These are phyloP conservation scores for Leccinum uliginosum DNA, from an alignment of 768 basidiomycete genomes.

Conservation along the genomic window DNA sequence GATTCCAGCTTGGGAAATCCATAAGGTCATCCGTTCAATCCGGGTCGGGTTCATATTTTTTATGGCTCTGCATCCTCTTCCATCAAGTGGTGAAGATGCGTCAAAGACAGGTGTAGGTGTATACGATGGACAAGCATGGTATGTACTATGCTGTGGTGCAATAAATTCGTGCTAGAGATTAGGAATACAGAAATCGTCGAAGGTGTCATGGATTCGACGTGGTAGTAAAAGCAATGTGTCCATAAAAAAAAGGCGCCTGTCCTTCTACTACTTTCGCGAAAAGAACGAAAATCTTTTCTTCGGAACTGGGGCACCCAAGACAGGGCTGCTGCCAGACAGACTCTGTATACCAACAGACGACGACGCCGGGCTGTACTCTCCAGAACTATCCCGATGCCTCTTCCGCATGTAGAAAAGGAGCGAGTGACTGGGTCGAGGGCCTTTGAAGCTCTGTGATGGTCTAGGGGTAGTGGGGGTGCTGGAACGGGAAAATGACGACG, in stretches of 20 bases:
- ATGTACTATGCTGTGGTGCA: slow-evolving; percentile 13
- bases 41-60: slow-evolving; percentile 36
- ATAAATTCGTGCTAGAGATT: slow-evolving; percentile 17
- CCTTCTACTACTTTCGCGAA: slow-evolving; percentile 29
- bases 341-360: slow-evolving; percentile 21
- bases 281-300: slow-evolving; percentile 31
- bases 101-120: slow-evolving; percentile 2
- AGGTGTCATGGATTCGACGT: slow-evolving; percentile 14
- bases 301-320: slow-evolving; percentile 1
- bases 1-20: slow-evolving; percentile 36
- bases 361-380: slow-evolving; percentile 23
- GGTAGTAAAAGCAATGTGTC: slow-evolving; percentile 7
- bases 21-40: slow-evolving; percentile 46
- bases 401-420: slow-evolving; percentile 32
- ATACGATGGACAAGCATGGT: slow-evolving; percentile 2
- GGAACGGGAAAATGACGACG: slow-evolving; percentile 29
- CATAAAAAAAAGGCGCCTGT: slow-evolving; percentile 3
- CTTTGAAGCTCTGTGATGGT: slow-evolving; percentile 23
- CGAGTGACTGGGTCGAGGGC: slow-evolving; percentile 25
- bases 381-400: slow-evolving; percentile 16
- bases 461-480: slow-evolving; percentile 28
- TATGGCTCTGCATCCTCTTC: background rate
- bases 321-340: slow-evolving; percentile 4
- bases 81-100: background rate
- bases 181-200: slow-evolving; percentile 10